phyloP scores from a whole-genome alignment of 1,284 basidiomycete species.

The Cryptococcus sp. region DNA sequence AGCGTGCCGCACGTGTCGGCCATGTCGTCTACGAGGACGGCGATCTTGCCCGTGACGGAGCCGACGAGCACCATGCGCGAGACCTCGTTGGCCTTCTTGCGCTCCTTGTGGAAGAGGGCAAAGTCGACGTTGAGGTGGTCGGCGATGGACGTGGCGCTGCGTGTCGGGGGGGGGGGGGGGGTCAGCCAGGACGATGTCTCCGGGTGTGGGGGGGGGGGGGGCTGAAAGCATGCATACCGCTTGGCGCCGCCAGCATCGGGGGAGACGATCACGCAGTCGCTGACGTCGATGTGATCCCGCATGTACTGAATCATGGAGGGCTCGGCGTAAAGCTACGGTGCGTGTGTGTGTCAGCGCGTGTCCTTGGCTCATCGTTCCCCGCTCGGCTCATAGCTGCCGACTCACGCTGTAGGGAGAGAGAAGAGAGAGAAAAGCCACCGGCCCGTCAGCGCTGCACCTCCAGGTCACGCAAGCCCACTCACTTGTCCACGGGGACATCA shows the following conservation, averaged over 20 bases:
- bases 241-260: slow-evolving; percentile 99
- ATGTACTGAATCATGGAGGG: slow-evolving; percentile 96
- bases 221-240: too few species aligned
- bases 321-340: slow-evolving; percentile 88
- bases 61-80: slow-evolving; percentile 99
- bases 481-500: slow-evolving; percentile 99
- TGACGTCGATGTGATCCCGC: slow-evolving; percentile 77
- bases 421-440: neutral
- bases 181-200: neutral
- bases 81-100: slow-evolving; percentile 99
- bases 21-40: slow-evolving; percentile 99
- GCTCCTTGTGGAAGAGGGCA: slow-evolving; percentile 99
- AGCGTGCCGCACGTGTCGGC: slow-evolving; percentile 99
- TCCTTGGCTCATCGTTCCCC: too few species aligned
- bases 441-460: neutral
- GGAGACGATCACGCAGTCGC: slow-evolving; percentile 92
- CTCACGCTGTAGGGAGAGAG: slow-evolving; percentile 19
- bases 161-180: slow-evolving; percentile 66
- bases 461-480: slow-evolving; percentile 50
- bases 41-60: slow-evolving; percentile 85
- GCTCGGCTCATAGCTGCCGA: neutral
- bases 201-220: neutral
- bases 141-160: slow-evolving; percentile 92
- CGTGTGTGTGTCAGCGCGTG: neutral
- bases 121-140: slow-evolving; percentile 97